Conservation (phyloP, 768 basidiomycete genomes). For the Lyophyllum atratum region DNA sequence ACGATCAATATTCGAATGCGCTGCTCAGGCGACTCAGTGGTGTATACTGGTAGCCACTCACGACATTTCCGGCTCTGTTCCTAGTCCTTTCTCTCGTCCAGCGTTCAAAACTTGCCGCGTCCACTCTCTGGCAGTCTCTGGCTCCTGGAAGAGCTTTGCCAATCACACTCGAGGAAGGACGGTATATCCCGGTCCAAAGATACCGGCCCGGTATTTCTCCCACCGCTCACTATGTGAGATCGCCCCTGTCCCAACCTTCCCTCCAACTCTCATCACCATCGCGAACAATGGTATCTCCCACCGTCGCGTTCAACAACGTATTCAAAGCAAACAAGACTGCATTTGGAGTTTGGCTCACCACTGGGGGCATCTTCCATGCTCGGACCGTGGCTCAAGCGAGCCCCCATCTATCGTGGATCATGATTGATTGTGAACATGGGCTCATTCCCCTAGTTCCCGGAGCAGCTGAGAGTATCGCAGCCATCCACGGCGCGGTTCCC, state of each 20-base stretch:
- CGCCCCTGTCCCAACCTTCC: neutral
- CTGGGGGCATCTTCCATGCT: conserved; percentile 60
- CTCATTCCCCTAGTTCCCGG: conserved; percentile 55
- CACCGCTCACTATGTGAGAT: neutral
- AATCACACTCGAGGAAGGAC: no score
- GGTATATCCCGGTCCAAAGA: no score
- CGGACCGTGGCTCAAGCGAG: conserved; percentile 59
- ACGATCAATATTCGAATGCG: no score
- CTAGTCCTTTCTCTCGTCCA: no score
- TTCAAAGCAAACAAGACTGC: conserved; percentile 60
- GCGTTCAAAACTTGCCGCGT: no score
- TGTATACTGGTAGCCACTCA: no score
- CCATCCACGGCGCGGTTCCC: conserved; percentile 47
- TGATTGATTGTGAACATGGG: conserved; percentile 72
- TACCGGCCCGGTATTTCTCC: neutral
- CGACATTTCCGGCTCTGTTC: no score
- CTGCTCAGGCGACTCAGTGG: no score
- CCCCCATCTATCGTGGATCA: conserved; percentile 60
- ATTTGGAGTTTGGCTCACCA: conserved; percentile 68
- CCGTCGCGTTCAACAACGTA: conserved; percentile 53
- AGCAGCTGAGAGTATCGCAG: conserved; percentile 55
- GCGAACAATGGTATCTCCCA: conserved; percentile 37
- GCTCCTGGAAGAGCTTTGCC: no score
- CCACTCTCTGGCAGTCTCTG: no score
- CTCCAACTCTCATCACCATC: neutral